Evolutionary conservation across 768 basidiomycete genomes (phyloP).

Genomic region (Trametopsis cervina): DNA sequence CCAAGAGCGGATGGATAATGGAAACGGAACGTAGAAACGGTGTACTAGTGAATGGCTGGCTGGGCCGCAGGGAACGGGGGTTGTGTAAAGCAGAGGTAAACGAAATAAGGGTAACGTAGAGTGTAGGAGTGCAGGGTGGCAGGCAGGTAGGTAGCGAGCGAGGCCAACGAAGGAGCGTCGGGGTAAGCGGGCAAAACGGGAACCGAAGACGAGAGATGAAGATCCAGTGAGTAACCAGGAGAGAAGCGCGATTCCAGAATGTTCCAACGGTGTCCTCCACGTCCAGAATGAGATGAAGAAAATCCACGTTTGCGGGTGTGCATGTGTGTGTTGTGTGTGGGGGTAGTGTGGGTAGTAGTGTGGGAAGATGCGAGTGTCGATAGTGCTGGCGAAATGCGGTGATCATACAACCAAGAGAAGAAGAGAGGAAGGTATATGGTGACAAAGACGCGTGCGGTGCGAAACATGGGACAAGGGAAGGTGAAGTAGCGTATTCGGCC

Average conservation of each 20-base stretch:
- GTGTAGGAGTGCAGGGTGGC: not conserved
- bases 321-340: not conserved
- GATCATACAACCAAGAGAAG: not conserved
- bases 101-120: not conserved
- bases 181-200: too few species aligned
- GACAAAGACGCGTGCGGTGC: not conserved
- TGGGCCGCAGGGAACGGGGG: too few species aligned
- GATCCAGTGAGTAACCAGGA: too few species aligned
- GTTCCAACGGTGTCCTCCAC: not conserved
- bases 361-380: not conserved
- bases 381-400: not conserved
- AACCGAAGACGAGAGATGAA: too few species aligned
- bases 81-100: too few species aligned
- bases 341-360: not conserved
- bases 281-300: not conserved
- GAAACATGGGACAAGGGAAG: not conserved
- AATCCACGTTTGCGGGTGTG: not conserved
- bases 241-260: too few species aligned
- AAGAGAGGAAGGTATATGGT: not conserved
- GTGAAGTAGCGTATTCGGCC: not conserved
- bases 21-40: too few species aligned
- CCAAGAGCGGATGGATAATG: too few species aligned
- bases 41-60: too few species aligned
- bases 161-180: not conserved
- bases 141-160: not conserved